These are phyloP conservation scores for Clitoria ternatea DNA, from an alignment of 306 rosid species.

Conservation along the genomic window DNA sequence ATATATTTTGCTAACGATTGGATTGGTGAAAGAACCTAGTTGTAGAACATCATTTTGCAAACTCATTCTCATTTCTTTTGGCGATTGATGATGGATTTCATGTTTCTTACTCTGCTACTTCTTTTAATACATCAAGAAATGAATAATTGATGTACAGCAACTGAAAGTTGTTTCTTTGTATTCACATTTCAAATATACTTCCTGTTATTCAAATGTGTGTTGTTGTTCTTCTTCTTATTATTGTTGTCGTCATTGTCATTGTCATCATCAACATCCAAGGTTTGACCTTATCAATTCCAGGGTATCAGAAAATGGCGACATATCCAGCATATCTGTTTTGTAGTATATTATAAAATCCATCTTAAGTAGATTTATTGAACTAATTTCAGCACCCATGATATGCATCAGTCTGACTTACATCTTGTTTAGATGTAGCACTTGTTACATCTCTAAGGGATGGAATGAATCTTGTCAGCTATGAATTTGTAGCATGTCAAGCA, in stretches of 20 bases:
- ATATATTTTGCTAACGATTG: not conserved
- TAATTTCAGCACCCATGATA: constrained; percentile 9
- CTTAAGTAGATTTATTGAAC: not conserved
- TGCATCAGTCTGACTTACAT: constrained; percentile 14
- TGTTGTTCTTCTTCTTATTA: not conserved
- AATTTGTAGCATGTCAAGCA: constrained; percentile 94
- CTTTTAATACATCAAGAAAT: not conserved
- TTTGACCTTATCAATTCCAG: not conserved
- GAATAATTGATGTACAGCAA: not conserved
- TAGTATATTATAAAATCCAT: not conserved
- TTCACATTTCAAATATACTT: not conserved
- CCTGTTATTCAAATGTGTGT: not conserved
- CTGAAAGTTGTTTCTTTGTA: not conserved
- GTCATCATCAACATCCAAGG: too few species aligned
- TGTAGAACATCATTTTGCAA: constrained; percentile 1
- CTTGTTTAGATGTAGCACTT: constrained; percentile 77
- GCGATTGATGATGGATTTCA: not conserved
- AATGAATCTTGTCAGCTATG: constrained; percentile 98
- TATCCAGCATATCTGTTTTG: not conserved
- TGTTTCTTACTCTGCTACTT: not conserved
- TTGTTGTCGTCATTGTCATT: too few species aligned
- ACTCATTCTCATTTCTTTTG: not conserved
- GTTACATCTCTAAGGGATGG: constrained; percentile 97
- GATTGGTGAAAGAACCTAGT: constrained; percentile 16
- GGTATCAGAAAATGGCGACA: constrained; percentile 3